Evolutionary conservation across 2,329 filamentous ascomycete genomes (phyloP), one percentile per base, ranked within the genome.

Genomic region (Beauveria rudraprayagi): DNA sequence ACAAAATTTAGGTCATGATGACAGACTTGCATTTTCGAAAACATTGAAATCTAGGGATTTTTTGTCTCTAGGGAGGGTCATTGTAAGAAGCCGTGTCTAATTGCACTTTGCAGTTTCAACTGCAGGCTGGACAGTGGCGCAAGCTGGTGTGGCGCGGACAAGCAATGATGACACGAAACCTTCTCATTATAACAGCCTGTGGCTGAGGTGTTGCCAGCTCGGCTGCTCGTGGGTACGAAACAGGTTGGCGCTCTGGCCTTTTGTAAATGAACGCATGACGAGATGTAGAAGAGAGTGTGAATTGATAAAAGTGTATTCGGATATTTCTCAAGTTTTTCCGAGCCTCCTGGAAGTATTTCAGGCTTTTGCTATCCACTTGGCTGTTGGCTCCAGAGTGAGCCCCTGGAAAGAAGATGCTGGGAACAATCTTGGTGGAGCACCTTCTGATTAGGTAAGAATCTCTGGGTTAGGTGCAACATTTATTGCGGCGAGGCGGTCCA

Each of bases 401-500:
- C 24, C 26, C 16, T 43, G 41, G 41, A 50, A 17, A 28, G 44
- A 46, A 14, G 22, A 46, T 28, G 24, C 50, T 54, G n/a, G 34
- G n/a, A 41, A 24, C 6, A n/a, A 22, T 53, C 3, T 19, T 5
- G 14, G 55, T 40, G 56, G 56, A 40, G n/a, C 56, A 5, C 9
- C 16, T 22, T 5, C 24, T 8, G 50, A 60, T 60, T 60, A 60
- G 41, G 48, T 60, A 60, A 60, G 57, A 47, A 26, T 43, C 19
- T 40, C 40, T 60, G 57, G 57, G 57, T 60, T 60, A 60, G 57
- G 57, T 60, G 57, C 57, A 52, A 51, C 37, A 48, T 44, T 59
- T 59, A 6, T n/a, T 30, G 41, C 50, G 37, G 50, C 26, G 46
- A 10, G 34, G 22, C n/a, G 46, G n/a, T 22, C 41, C 26, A 44